Evolutionary conservation across 495 filamentous ascomycete species (phyloP), one percentile per base, ranked within the genome.

Genomic region (Gamarada debralockiae): DNA sequence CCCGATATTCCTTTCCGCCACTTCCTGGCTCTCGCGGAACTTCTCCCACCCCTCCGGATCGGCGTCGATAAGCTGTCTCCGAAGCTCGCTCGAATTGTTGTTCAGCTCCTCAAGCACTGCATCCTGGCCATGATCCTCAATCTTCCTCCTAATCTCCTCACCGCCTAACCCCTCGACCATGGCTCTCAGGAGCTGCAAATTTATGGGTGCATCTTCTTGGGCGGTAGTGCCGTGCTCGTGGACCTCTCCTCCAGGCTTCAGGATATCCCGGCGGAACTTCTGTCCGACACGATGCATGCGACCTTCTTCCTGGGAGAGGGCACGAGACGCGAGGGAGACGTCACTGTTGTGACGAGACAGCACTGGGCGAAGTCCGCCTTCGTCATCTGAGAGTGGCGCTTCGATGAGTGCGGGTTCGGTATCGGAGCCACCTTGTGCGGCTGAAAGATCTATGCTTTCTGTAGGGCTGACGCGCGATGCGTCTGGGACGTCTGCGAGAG

Each of bases 281-380:
- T 95, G 89, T 14, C 90, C 89, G 10, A 90, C 80, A 20, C 90
- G 86, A 60, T 95, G 87, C 54, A 92, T 81, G 33, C 85, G 87
- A 40, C 87, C 93, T 77, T 98, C 93, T 70, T 98, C 93, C 39
- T 89, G 78, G 10, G 86, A 83, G 43, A 92, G 81, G 20, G 84
- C 87, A 44, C 83, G 86, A 18, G 88, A 86, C 43, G 86, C 83
- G 18, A 95, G 76, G 9, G 86, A 91, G 39, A 93, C 84, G 50
- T 90, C 83, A 1, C 87, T 92, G 67, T 79, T 84, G 51, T 85
- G 79, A 27, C 90, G 83, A 1, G 83, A 84, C 18, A 89, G 75
- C 52, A 61, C 61, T 31, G 70, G 55, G 44, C 66, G 67, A 29
- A 71, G 60, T 43, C 53, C 51, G 50, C 70, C 68, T 42, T 75